Conservation (phyloP, 1,284 basidiomycete species). For the Crucibulum parvulum region DNA sequence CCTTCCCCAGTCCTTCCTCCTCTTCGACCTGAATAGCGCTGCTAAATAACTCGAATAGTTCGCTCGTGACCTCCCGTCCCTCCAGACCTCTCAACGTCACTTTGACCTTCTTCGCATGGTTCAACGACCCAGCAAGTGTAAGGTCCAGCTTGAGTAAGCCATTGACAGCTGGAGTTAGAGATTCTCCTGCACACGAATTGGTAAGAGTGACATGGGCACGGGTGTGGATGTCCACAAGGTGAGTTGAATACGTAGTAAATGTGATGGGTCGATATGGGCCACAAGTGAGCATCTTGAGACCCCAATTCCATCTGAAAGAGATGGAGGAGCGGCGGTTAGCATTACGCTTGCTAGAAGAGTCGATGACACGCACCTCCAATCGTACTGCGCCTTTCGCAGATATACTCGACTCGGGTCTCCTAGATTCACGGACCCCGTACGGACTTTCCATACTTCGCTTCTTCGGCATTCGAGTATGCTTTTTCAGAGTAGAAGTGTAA, state of each 20-base stretch:
- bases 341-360: too few relatives aligned
- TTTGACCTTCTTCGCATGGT: conserved; percentile 12
- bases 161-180: conserved; percentile 26
- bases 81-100: conserved; percentile 19
- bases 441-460: conserved; percentile 68
- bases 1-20: conserved; percentile 24
- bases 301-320: conserved; percentile 16
- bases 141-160: conserved; percentile 53
- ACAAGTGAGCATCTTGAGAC: conserved; percentile 75
- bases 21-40: conserved; percentile 7
- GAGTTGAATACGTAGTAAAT: conserved; percentile 55
- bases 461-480: conserved; percentile 56
- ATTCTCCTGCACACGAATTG: background rate
- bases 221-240: conserved; percentile 67
- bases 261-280: conserved; percentile 71
- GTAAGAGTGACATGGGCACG: conserved; percentile 61
- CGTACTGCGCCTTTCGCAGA: conserved; percentile 87
- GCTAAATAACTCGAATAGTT: conserved; percentile 33
- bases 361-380: conserved; percentile 49
- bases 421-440: conserved; percentile 63
- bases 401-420: conserved; percentile 86
- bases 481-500: conserved; percentile 67
- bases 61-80: background rate
- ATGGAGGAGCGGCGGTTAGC: too few relatives aligned
- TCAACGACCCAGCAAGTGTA: conserved; percentile 36